Percentiles rank a stretch among this genome's conserved stretches.
phyloP scores from a whole-genome alignment of 1,284 basidiomycete genomes.

The Microbotryomycetes sp. region DNA sequence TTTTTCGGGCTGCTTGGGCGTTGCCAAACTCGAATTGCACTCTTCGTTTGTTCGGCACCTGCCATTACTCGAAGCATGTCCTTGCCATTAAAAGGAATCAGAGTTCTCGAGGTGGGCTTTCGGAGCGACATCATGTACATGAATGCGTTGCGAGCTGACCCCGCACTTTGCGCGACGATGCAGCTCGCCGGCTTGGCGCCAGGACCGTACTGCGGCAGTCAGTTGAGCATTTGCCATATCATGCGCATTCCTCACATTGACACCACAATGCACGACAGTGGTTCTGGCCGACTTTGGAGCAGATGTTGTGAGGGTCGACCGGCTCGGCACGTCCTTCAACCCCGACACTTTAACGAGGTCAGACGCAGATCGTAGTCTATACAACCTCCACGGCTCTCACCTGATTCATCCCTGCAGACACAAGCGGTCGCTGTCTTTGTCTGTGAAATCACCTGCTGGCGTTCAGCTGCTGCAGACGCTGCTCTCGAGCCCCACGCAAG shows the following conservation, averaged over 20 bases:
- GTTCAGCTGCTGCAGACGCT: slow-evolving; percentile 53
- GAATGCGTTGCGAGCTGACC: not conserved
- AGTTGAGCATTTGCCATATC: not conserved
- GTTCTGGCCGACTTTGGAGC: slow-evolving; percentile 75
- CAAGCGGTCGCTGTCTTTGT: slow-evolving; percentile 64
- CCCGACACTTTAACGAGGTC: slow-evolving; percentile 33
- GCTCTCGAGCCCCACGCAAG: slow-evolving; percentile 42
- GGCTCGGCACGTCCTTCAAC: slow-evolving; percentile 41
- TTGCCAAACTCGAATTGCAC: not conserved
- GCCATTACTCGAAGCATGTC: not conserved
- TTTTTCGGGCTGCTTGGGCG: not conserved
- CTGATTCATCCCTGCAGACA: slow-evolving; percentile 50
- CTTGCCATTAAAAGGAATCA: slow-evolving; percentile 13
- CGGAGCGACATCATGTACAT: not conserved
- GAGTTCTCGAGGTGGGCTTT: slow-evolving; percentile 20
- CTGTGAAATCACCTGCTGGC: slow-evolving; percentile 58
- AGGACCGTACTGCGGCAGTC: slow-evolving; percentile 59
- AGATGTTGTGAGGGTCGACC: slow-evolving; percentile 66
- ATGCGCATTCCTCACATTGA: not conserved
- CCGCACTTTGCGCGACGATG: slow-evolving; percentile 4
- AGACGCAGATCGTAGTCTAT: not conserved
- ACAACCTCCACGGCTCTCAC: not conserved
- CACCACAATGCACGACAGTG: slow-evolving; percentile 41
- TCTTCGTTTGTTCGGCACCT: not conserved
- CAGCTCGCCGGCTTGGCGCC: slow-evolving; percentile 80